Conservation (phyloP, 257 asterid genomes). For the Paulownia fortunei region DNA sequence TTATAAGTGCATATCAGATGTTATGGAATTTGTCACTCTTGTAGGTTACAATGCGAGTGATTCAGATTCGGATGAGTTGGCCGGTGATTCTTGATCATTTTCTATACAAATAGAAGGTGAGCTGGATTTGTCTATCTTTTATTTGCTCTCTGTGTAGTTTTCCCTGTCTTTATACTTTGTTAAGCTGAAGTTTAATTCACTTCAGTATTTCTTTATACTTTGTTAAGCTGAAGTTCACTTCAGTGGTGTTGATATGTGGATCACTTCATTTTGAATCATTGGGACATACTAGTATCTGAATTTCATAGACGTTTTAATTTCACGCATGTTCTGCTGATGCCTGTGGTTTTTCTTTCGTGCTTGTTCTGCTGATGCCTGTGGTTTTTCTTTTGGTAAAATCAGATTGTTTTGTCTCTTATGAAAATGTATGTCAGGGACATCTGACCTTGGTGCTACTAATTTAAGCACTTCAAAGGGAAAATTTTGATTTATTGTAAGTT, state of each 20-base stretch:
- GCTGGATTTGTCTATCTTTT: slow-evolving; percentile 25
- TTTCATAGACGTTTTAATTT: too few relatives aligned
- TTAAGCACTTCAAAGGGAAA: too few relatives aligned
- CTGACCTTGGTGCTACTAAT: neutral
- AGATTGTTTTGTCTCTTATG: neutral
- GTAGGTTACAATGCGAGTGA: slow-evolving; percentile 85
- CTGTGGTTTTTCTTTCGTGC: too few relatives aligned
- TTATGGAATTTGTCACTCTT: slow-evolving; percentile 21
- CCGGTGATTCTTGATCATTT: slow-evolving; percentile 42
- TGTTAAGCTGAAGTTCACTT: too few relatives aligned
- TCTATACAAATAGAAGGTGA: slow-evolving; percentile 36
- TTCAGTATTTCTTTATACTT: too few relatives aligned
- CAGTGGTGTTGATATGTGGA: too few relatives aligned
- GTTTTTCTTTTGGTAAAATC: neutral
- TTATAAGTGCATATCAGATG: neutral
- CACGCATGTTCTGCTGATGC: too few relatives aligned
- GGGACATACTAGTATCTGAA: neutral
- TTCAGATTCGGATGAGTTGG: slow-evolving; percentile 70
- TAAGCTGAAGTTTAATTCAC: neutral
- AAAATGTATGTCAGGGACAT: neutral
- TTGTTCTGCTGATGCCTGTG: neutral
- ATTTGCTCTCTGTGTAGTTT: neutral
- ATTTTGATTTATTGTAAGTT: too few relatives aligned
- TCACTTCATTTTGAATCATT: too few relatives aligned
- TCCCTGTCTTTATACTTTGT: neutral